Base-by-base conservation (phyloP, 78 protist genomes). In the Chrysochromulina parva region DNA sequence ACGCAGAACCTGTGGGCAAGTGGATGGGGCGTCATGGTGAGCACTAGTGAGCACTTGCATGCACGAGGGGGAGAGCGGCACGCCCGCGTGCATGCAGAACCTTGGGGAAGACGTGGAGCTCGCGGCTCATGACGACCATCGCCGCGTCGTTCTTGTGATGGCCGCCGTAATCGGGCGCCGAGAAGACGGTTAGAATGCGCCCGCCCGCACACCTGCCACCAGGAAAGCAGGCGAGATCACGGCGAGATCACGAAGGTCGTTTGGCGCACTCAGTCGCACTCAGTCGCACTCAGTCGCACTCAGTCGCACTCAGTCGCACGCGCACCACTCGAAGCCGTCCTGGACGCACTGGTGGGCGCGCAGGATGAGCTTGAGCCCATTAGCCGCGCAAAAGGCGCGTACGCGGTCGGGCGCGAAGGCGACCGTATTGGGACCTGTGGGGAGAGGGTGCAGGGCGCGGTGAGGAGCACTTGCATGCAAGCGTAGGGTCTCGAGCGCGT, bases 81-180 rank as follows among this genome's bases (percentile, higher is more conserved):
- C 13, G 62, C 62, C 24, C 62, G 7, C 7, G 7, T 7, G 7
- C 62, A 52, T 16, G 53, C 20, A 24, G 52, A 3, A 71, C 80
- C 52, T 71, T 71, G 38, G 80, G n/a, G 80, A 71, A 71, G 7
- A 71, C 52, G 52, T 71, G 80, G 17, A 71, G 52, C 11, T 38
- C 52, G 52, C 80, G 38, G 55, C 7, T 24, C 50, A 91, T 14
- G 20, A 82, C 9, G 28, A 92, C 50, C 14, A 91, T 54, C 47
- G 95, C 90, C 10, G 82, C 95, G 11, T 85, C 88, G 91, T 93
- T 93, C 47, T n/a, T 54, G 57, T 71, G 47, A 10, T 65, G 5
- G 47, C 52, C 93, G 58, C 90, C 78, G 58, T 93, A 93, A 50
- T 90, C 69, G 17, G 93, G 88, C 38, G 93, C 93, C 22, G 90